A percentile compares a stretch with the other conserved stretches of the same genome.
Conservation (phyloP, 768 basidiomycete genomes). For the Plicaturopsis crispa region DNA sequence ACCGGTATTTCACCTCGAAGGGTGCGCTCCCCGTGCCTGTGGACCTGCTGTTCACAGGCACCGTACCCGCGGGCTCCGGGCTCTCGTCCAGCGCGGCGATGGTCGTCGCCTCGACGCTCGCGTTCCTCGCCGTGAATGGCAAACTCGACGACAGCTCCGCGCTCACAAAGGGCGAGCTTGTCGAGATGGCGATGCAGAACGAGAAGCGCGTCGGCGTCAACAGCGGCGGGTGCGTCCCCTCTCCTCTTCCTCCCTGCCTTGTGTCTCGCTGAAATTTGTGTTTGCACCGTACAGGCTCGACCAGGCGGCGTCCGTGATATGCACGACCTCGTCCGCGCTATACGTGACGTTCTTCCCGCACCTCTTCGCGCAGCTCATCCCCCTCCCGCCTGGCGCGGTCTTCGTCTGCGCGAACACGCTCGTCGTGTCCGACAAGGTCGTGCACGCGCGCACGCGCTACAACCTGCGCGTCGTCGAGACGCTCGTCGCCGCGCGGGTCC, state of each 20-base stretch:
- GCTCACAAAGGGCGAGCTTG: conserved; percentile 63
- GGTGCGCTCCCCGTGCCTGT: conserved; percentile 42
- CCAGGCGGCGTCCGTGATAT: conserved; percentile 84
- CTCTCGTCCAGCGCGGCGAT: conserved; percentile 86
- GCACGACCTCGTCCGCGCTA: conserved; percentile 58
- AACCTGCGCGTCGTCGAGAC: conserved; percentile 93
- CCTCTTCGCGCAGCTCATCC: conserved; percentile 58
- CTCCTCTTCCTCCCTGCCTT: not conserved
- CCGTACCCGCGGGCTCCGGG: conserved; percentile 82
- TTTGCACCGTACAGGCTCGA: conserved; percentile 62
- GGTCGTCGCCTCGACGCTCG: conserved; percentile 81
- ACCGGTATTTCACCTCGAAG: conserved; percentile 41
- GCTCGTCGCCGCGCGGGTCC: conserved; percentile 67
- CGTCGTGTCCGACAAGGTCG: conserved; percentile 73
- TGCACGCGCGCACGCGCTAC: conserved; percentile 70
- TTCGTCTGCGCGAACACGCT: conserved; percentile 83
- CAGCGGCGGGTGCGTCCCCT: conserved; percentile 56
- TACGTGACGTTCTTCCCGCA: conserved; percentile 79
- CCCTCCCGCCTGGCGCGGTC: conserved; percentile 49
- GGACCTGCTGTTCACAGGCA: conserved; percentile 73
- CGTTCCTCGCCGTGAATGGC: conserved; percentile 72
- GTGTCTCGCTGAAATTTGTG: conserved; percentile 7
- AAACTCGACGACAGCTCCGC: conserved; percentile 28
- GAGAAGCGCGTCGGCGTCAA: conserved; percentile 82
- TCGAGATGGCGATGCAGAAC: conserved; percentile 75